Percentiles rank a stretch among this genome's conserved stretches.
Conservation (phyloP, 331 rosid genomes). For the Cydonia oblonga region DNA sequence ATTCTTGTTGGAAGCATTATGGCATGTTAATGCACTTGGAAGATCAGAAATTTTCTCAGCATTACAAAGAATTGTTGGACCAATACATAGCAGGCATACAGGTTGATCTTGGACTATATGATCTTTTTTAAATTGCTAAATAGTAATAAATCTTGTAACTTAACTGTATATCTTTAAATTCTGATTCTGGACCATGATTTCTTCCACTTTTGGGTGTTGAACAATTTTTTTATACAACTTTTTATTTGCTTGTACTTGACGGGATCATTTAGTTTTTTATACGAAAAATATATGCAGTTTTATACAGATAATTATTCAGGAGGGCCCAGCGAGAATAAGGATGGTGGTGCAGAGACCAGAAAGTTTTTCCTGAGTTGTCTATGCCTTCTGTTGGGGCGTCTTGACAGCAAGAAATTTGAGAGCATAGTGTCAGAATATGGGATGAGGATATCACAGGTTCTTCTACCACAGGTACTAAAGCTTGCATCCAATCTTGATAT, state of each 20-base stretch:
- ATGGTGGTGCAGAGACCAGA: slow-evolving; percentile 55
- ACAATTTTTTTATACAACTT: neutral
- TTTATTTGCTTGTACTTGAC: slow-evolving; percentile 7
- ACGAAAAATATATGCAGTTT: slow-evolving; percentile 39
- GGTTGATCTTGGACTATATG: slow-evolving; percentile 24
- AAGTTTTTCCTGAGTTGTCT: slow-evolving; percentile 76
- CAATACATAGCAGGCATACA: slow-evolving; percentile 84
- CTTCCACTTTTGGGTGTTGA: neutral
- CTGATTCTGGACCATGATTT: neutral
- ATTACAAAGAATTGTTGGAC: slow-evolving; percentile 58
- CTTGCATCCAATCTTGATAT: neutral
- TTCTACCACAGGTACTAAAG: slow-evolving; percentile 62
- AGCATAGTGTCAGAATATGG: slow-evolving; percentile 47
- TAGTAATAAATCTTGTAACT: no score
- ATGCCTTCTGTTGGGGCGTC: slow-evolving; percentile 77
- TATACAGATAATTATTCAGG: slow-evolving; percentile 44
- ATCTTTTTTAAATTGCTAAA: neutral
- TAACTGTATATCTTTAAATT: neutral
- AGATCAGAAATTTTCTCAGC: slow-evolving; percentile 48
- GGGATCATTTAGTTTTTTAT: slow-evolving; percentile 22
- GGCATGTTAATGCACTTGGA: slow-evolving; percentile 60
- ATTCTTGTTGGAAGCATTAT: slow-evolving; percentile 98
- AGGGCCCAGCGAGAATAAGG: slow-evolving; percentile 43
- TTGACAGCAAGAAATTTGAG: slow-evolving; percentile 57
- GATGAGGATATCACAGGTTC: slow-evolving; percentile 50